A percentile compares a stretch with the other conserved stretches of the same genome.
Conservation (phyloP, 129 eudicot species). For the Mikania micrantha region DNA sequence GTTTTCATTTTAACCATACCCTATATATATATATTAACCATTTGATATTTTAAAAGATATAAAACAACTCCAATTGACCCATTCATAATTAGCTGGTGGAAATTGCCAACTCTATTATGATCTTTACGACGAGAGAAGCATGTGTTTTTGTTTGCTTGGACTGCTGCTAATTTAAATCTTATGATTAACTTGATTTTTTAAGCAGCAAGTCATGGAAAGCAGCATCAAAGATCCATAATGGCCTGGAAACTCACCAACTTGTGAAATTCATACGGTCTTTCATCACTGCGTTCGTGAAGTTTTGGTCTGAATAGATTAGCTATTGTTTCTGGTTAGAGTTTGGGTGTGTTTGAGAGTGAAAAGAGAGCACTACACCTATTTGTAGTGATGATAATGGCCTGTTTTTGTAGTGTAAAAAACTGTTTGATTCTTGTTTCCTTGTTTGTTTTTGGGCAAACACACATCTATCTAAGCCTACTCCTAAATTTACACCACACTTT, state of each 20-base stretch:
- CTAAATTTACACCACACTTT: no score
- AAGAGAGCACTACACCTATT: background rate
- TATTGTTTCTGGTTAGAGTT: background rate
- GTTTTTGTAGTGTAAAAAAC: background rate
- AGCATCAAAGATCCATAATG: constrained; percentile 37
- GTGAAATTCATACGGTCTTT: constrained; percentile 47
- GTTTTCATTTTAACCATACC: background rate
- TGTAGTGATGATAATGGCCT: background rate
- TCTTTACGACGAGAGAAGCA: background rate
- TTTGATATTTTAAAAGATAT: background rate
- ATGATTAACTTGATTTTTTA: background rate
- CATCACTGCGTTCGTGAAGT: constrained; percentile 55
- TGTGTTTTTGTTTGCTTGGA: background rate
- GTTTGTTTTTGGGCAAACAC: no score
- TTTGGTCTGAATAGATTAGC: constrained; percentile 47
- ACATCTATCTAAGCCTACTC: no score
- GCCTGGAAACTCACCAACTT: constrained; percentile 40
- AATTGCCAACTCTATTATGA: background rate
- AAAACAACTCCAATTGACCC: background rate
- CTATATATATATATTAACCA: no score
- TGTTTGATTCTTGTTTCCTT: no score
- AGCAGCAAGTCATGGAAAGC: constrained; percentile 74
- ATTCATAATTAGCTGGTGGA: background rate
- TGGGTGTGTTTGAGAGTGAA: background rate
- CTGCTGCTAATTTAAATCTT: background rate